Evolutionary conservation across 345 rosid genomes (phyloP).

Genomic region (Crucihimalaya himalaica): DNA sequence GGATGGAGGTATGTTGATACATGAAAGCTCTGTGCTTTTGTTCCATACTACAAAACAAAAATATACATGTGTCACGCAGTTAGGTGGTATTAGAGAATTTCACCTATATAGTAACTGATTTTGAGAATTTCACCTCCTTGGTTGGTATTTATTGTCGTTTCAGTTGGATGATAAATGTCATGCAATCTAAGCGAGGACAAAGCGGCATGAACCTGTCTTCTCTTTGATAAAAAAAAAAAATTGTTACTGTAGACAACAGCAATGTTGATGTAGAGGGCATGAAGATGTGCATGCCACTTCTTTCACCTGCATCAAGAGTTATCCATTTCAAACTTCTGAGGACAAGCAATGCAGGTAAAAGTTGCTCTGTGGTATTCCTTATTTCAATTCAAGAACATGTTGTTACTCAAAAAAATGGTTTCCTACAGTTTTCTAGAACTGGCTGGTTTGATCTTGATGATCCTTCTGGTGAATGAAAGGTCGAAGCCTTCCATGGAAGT

Average conservation of each 20-base stretch:
- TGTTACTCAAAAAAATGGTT: background rate
- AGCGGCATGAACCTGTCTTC: background rate
- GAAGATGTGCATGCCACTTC: background rate
- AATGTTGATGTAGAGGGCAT: background rate
- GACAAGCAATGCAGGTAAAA: background rate
- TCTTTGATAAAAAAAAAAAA: background rate
- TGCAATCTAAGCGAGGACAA: too few relatives aligned
- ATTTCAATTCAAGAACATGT: too few relatives aligned
- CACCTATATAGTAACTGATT: too few relatives aligned
- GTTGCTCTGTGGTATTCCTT: too few relatives aligned
- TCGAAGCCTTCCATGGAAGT: background rate
- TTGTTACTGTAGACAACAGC: background rate
- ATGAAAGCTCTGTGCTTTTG: constrained; percentile 52
- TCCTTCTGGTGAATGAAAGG: background rate
- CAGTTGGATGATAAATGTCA: background rate
- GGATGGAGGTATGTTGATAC: constrained; percentile 96
- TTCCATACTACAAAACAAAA: background rate
- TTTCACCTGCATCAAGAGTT: background rate
- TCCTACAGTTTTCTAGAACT: too few relatives aligned
- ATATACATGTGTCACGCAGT: background rate
- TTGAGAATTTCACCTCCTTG: background rate
- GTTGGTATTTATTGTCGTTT: background rate
- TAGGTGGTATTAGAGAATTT: background rate
- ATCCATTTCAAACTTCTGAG: background rate
- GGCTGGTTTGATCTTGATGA: too few relatives aligned